These are phyloP conservation scores for Pythium scleroteichum DNA, from an alignment of 352 stramenopile genomes.

Conservation along the genomic window DNA sequence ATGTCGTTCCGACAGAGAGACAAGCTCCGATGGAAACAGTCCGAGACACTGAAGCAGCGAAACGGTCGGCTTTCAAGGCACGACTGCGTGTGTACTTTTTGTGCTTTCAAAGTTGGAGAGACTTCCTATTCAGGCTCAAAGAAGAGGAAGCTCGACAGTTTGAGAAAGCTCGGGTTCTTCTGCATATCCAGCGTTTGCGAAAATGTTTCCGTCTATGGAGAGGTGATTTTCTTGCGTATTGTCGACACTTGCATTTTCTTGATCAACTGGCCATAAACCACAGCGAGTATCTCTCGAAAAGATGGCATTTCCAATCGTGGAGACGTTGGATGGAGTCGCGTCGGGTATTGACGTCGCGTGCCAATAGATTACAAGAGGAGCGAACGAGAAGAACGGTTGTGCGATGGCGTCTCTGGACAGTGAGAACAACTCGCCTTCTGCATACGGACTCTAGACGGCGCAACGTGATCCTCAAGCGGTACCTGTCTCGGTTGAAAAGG, in stretches of 20 bases:
- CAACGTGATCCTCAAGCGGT: background rate
- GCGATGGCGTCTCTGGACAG: constrained; percentile 7
- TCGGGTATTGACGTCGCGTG: too few relatives aligned
- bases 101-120: constrained; percentile 8
- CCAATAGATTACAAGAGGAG: too few relatives aligned
- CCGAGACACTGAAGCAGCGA: background rate
- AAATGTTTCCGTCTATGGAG: constrained; percentile 3
- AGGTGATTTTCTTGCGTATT: background rate
- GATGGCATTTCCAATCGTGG: constrained; percentile 2
- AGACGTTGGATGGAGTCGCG: background rate
- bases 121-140: background rate
- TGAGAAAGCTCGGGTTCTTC: background rate
- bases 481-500: background rate
- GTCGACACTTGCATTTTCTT: background rate
- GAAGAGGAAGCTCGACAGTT: background rate
- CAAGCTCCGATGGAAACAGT: background rate
- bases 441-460: background rate
- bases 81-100: constrained; percentile 10
- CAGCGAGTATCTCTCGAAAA: background rate
- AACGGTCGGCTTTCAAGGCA: constrained; percentile 7
- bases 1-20: background rate
- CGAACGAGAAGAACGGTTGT: background rate
- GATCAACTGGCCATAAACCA: background rate
- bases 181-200: background rate
- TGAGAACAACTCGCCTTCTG: constrained; percentile 2